Evolutionary conservation across 495 filamentous ascomycete genomes (phyloP), one percentile per base, ranked within the genome.

Genomic region (Daldinia loculata): DNA sequence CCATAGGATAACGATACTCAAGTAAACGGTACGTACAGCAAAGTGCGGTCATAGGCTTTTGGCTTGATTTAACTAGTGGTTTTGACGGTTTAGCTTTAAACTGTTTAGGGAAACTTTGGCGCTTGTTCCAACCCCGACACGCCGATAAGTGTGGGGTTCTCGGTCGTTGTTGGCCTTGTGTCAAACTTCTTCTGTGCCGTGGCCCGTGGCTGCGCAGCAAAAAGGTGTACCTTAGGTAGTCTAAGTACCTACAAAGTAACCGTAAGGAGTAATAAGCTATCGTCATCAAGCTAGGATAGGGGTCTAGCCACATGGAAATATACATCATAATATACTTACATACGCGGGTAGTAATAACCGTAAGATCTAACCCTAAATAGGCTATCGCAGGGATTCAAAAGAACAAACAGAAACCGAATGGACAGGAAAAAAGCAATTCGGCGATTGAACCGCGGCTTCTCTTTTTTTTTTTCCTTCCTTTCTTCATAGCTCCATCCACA

Each of bases 181-280:
- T 29, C 14, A 30, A 53, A 48, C 43, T 24, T 24, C 5, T 32
- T 32, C 12, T 48, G 17, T 8, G 43, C 43, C 43, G 43, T 48
- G 17, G 43, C 43, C 24, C n/a, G n/a, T n/a, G n/a, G n/a, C n/a
- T n/a, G 41, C 41, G 41, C 41, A 45, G 39, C 2, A 19, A 43
- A 43, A 3, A 43, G 32, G 12, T 1, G 32, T 32, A 9, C 7
- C 0, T 2, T 32, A 32, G 30, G n/a, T n/a, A n/a, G n/a, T n/a
- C 1, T 32, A 32, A 32, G 0, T 45, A 19, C 17, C n/a, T 51
- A 6, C 12, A 2, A 26, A 71, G 58, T 72, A 72, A 61, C 63
- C 55, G 36, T n/a, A 72, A 60, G 39, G 69, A 64, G 69, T 58
- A 72, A 67, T 56, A 72, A 63, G 60, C 51, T 72, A 72, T 67